phyloP scores from a whole-genome alignment of 2,329 filamentous ascomycete genomes.

The Trichoderma sp. region DNA sequence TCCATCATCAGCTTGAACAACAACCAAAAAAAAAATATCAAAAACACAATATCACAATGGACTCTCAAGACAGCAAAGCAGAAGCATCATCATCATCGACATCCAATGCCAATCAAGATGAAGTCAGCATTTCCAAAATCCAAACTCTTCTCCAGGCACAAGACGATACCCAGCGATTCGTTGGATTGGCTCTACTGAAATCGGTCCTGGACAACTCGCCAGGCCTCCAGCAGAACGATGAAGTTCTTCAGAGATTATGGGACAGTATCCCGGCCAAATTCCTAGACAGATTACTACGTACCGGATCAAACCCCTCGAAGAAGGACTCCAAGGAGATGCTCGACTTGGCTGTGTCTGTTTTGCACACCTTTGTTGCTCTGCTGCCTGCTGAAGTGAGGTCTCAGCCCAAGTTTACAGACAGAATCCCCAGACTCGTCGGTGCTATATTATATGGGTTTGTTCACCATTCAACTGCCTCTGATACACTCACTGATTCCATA shows the following conservation, averaged over 20 bases:
- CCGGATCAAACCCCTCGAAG: conserved; percentile 43
- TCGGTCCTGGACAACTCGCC: conserved; percentile 61
- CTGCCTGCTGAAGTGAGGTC: conserved; percentile 48
- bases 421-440: conserved; percentile 53
- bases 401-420: conserved; percentile 47
- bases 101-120: conserved; percentile 18
- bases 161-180: conserved; percentile 66
- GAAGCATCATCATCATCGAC: conserved; percentile 1
- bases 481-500: neutral
- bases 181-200: conserved; percentile 64
- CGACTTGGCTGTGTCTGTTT: conserved; percentile 58
- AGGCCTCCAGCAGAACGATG: conserved; percentile 48
- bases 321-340: conserved; percentile 58
- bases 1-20: neutral
- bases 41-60: neutral
- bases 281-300: conserved; percentile 59
- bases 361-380: conserved; percentile 60
- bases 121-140: conserved; percentile 44
- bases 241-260: conserved; percentile 53
- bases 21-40: neutral
- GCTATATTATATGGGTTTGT: conserved; percentile 50
- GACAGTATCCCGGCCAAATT: conserved; percentile 59
- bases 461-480: neutral
- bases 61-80: neutral
- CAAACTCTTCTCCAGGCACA: conserved; percentile 55